These are phyloP conservation scores for Stachybotrys echinatus DNA, from an alignment of 2,329 filamentous ascomycete genomes.

Conservation along the genomic window DNA sequence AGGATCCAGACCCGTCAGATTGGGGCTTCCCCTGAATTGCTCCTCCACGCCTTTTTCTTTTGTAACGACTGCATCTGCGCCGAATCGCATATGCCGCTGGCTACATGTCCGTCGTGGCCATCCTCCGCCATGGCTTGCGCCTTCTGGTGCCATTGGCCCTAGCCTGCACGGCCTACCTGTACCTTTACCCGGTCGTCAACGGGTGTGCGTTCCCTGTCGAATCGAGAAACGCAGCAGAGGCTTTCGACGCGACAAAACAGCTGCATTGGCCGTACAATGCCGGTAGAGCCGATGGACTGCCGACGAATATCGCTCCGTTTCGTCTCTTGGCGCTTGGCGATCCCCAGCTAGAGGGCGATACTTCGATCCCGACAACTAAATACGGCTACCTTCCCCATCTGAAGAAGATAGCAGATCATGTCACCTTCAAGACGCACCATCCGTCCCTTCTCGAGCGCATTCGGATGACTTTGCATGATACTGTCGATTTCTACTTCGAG, in stretches of 20 bases:
- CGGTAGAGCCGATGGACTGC: constrained; percentile 10
- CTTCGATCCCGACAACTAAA: constrained; percentile 63
- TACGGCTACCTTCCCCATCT: constrained; percentile 50
- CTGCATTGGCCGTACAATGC: constrained; percentile 33
- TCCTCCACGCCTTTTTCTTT: not conserved
- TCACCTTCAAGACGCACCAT: constrained; percentile 40
- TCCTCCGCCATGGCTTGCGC: constrained; percentile 52
- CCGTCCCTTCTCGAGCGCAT: constrained; percentile 45
- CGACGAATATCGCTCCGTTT: constrained; percentile 59
- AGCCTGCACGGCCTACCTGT: constrained; percentile 70
- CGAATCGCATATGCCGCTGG: constrained; percentile 21
- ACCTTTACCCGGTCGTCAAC: constrained; percentile 78
- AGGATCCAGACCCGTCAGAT: not conserved
- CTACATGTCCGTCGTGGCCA: constrained; percentile 48
- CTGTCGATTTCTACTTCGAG: constrained; percentile 56
- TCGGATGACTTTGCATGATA: constrained; percentile 49
- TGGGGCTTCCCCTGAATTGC: not conserved
- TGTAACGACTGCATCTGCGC: not conserved
- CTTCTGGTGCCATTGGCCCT: constrained; percentile 58
- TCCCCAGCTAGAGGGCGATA: constrained; percentile 90
- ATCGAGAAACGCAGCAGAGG: constrained; percentile 24
- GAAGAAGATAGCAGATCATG: constrained; percentile 38
- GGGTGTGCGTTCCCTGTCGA: constrained; percentile 73
- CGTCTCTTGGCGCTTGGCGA: constrained; percentile 84
- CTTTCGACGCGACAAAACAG: constrained; percentile 29